A percentile compares a stretch with the other conserved stretches of the same genome.
These are phyloP conservation scores for Leptographium radiaticola DNA, from an alignment of 2,329 filamentous ascomycete species.

Conservation along the genomic window DNA sequence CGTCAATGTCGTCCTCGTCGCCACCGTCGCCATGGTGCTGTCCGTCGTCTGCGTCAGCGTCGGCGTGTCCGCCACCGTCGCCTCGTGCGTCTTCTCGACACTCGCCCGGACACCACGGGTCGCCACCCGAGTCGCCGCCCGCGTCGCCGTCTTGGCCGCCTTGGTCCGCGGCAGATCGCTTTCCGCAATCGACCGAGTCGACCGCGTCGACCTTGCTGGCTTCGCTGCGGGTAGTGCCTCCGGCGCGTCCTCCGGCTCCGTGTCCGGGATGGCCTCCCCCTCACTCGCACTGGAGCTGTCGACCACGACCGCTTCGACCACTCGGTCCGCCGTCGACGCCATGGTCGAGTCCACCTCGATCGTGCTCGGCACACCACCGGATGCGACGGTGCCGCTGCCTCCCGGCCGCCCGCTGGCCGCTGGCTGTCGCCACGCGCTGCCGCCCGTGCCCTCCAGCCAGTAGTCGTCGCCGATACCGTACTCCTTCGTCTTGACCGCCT, in stretches of 20 bases:
- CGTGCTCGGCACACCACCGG: background rate
- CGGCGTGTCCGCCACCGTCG: constrained; percentile 12
- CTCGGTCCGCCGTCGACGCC: constrained; percentile 18
- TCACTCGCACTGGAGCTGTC: background rate
- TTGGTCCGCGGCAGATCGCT: constrained; percentile 16
- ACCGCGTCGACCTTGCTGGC: background rate
- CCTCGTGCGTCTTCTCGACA: background rate
- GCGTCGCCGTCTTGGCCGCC: constrained; percentile 18
- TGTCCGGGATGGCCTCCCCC: background rate
- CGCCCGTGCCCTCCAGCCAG: constrained; percentile 48
- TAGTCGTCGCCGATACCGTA: constrained; percentile 66
- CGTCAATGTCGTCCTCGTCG: background rate
- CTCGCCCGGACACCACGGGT: background rate
- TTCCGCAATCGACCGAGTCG: background rate
- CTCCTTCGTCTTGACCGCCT: constrained; percentile 57
- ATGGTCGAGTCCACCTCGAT: constrained; percentile 7
- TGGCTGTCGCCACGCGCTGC: background rate
- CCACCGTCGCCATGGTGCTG: background rate
- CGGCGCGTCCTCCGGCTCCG: constrained; percentile 13
- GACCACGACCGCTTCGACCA: background rate
- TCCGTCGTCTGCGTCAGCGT: constrained; percentile 7
- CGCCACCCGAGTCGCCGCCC: constrained; percentile 8
- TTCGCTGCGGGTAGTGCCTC: constrained; percentile 11
- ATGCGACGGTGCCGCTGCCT: background rate
- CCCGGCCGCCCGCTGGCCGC: background rate